Base-by-base conservation (phyloP, 1,284 basidiomycete species). In the Schizophyllum amplum region DNA sequence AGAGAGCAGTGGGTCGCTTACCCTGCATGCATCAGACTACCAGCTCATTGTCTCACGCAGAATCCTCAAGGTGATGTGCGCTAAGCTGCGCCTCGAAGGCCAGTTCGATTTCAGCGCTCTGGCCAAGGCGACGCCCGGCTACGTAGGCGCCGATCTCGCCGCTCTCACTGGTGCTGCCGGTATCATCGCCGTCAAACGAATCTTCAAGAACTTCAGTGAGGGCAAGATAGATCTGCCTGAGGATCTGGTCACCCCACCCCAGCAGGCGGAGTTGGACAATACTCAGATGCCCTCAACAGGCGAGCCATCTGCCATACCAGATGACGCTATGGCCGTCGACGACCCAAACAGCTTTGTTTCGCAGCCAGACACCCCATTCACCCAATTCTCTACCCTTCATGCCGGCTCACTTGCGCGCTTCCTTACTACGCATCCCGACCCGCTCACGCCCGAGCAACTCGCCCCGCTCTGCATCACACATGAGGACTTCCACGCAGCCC, bases 61-160 rank as follows among this genome's bases (percentile, higher is more conserved):
- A 68, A 94, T 98, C 59, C 75, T 97, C 1, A 82, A 82, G 5
- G 92, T 95, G 0, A 72, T 93, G 20, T 90, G 83, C 26, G 74
- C 83, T 5, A 92, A 87, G 66, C 76, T 94, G 20, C 80, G 87
- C 26, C 73, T 94, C 15, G 81, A 86, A 42, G 90, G 90, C 13
- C 83, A 91, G 62, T 94, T 97, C 62, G 83, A 96, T 70, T 94
- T 92, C 67, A 68, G 75, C 13, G 79, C 81, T 1, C 77, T 99
- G 15, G 96, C 96, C 15, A 95, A 94, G 71, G 83, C 89, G 0
- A 99, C 96, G 0, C 97, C 97, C 1, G 96, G 96, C 0, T 99
- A 97, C 67, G 96, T 98, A 7, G 95, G 96, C 42, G 96, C 96
- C 0, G 96, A 99, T 74, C 72, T 99, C 24, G 85, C 91, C 0